Evolutionary conservation across 257 asterid species (phyloP).

Genomic region (Solanum peruvianum): DNA sequence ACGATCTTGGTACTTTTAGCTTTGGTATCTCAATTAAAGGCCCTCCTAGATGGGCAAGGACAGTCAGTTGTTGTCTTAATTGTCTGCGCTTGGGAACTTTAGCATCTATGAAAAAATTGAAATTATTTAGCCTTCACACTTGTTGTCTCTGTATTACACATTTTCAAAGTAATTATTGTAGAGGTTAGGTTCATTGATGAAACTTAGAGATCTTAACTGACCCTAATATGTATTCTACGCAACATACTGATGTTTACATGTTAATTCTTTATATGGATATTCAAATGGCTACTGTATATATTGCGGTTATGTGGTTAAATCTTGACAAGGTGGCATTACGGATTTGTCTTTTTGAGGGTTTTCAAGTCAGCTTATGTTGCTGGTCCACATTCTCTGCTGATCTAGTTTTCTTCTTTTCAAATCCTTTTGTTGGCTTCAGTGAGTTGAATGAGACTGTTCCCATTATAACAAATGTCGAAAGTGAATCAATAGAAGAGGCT

Average conservation of each 20-base stretch:
- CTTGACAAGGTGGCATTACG: neutral
- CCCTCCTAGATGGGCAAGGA: neutral
- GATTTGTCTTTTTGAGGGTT: neutral
- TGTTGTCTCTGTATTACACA: neutral
- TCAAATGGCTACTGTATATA: neutral
- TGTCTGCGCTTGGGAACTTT: neutral
- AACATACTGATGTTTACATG: neutral
- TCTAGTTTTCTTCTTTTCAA: neutral
- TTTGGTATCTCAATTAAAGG: neutral
- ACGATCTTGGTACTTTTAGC: neutral
- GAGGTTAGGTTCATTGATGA: neutral
- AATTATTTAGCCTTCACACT: neutral
- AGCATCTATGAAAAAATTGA: neutral
- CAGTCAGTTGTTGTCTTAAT: neutral
- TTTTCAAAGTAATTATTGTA: neutral
- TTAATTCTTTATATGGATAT: neutral
- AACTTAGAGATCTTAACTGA: neutral
- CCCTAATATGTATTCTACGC: neutral
- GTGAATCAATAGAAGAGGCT: constrained; percentile 19
- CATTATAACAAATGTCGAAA: constrained; percentile 10
- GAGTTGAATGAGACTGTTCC: constrained; percentile 27
- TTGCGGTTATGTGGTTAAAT: neutral
- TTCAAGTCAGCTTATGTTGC: neutral
- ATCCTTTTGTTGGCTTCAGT: constrained; percentile 19
- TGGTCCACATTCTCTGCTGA: neutral